A percentile compares a stretch with the other conserved stretches of the same genome.
Conservation (phyloP, 306 rosid genomes). For the Cicer pinnatifidum region DNA sequence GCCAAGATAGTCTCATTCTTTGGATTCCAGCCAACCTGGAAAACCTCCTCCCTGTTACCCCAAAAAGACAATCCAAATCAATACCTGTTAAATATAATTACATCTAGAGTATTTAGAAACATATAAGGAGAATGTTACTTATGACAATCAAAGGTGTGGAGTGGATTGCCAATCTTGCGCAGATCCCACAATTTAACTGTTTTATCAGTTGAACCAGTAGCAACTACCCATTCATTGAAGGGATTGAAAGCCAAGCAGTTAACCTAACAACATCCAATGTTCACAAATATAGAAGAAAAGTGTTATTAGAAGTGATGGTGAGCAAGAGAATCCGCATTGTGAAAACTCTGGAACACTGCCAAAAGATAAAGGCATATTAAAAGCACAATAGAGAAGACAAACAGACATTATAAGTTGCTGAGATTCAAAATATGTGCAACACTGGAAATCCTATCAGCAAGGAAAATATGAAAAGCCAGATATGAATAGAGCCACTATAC, state of each 20-base stretch:
- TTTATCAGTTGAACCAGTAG: conserved; percentile 98
- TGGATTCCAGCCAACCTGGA: conserved; percentile 99
- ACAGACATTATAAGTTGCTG: conserved; percentile 22
- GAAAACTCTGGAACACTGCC: conserved; percentile 7
- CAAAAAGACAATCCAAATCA: conserved; percentile 39
- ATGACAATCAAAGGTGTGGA: conserved; percentile 93
- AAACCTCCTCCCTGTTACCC: conserved; percentile 86
- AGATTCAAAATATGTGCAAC: conserved; percentile 8
- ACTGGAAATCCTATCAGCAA: neutral
- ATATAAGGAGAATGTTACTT: conserved; percentile 61
- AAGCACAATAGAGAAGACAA: conserved; percentile 30
- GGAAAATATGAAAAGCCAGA: conserved; percentile 11
- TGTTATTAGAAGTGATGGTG: conserved; percentile 20
- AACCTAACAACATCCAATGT: conserved; percentile 56
- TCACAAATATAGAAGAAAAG: neutral
- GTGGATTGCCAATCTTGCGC: conserved; percentile 73
- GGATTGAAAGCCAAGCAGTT: conserved; percentile 99
- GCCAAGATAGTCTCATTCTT: conserved; percentile 96
- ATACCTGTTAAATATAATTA: conserved; percentile 2
- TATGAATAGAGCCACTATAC: neutral
- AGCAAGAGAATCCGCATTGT: conserved; percentile 6
- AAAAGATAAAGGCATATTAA: conserved; percentile 21
- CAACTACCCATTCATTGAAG: conserved; percentile 96
- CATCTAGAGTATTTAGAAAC: conserved; percentile 17
- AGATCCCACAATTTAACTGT: conserved; percentile 94